Base-by-base conservation (phyloP, 495 filamentous ascomycete genomes). In the Letharia lupina region DNA sequence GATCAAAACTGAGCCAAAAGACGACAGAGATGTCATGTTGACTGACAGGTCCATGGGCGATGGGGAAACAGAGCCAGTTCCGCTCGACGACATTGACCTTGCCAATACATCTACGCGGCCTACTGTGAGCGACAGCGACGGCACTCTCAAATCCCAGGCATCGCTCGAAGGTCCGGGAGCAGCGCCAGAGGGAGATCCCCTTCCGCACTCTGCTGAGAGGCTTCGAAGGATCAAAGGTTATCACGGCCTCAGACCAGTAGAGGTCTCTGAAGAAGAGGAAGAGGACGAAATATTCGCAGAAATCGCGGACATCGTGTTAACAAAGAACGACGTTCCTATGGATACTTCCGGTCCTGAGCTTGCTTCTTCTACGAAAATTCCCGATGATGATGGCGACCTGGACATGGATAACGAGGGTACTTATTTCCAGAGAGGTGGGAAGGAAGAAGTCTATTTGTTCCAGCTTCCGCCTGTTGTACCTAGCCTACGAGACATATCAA, bases 391-490 rank as follows among this genome's bases (percentile, higher is more conserved):
- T 39, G 18, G 18, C 20, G 56, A 65, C 61, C 69, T 75, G 60
- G 71, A 77, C 63, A 73, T 76, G 44, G 69, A 44, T 45, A 39
- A 28, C 13, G 23, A 66, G 12, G 58, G 18, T 37, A 20, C 11
- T 2, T 61, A 45, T 61, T 66, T 42, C 42, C 48, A 35, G 23
- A 66, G 35, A 4, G 44, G 35, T 6, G 64, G 78, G 23, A 62
- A 74, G 10, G 79, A 80, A 33, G 75, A 78, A 47, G 72, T 82
- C 37, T 84, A 81, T 72, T 72, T 84, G 28, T 79, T 85, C 72
- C 82, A 85, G 68, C 80, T 85, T 70, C 82, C 82, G 12, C 82
- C 82, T 4, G 76, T 83, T 69, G 78, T 82, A 1, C 82, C 82
- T 60, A 79, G 77, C 63, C 77, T 85, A 60, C 67, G 73, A 35